A percentile compares a stretch with the other conserved stretches of the same genome.
These are phyloP conservation scores for Boletus tylopilopsis DNA, from an alignment of 768 basidiomycete species.

Conservation along the genomic window DNA sequence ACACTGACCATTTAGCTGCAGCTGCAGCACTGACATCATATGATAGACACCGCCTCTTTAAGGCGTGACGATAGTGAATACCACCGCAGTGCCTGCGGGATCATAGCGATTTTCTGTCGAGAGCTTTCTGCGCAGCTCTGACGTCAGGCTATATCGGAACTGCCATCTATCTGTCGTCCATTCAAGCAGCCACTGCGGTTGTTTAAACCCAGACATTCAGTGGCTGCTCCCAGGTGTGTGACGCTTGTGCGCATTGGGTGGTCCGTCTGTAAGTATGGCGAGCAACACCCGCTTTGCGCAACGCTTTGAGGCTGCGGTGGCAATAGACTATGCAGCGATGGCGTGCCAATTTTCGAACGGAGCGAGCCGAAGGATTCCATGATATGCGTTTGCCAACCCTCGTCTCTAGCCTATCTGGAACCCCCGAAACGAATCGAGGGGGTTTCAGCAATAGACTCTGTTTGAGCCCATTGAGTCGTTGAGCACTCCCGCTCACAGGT, in stretches of 20 bases:
- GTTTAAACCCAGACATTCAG: neutral
- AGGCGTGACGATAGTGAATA: slow-evolving; percentile 8
- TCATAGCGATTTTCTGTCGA: slow-evolving; percentile 8
- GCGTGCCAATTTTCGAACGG: slow-evolving; percentile 4
- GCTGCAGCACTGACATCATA: slow-evolving; percentile 23
- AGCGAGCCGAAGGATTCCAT: slow-evolving; percentile 1
- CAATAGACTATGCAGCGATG: slow-evolving; percentile 4
- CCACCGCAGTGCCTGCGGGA: slow-evolving; percentile 1
- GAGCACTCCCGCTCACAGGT: no score
- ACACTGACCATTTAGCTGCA: slow-evolving; percentile 11
- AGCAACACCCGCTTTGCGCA: neutral
- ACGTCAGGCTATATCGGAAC: slow-evolving; percentile 20
- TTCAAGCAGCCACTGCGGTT: neutral
- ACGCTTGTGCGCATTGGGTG: neutral
- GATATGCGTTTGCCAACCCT: slow-evolving; percentile 5
- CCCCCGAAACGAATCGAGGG: slow-evolving; percentile 9
- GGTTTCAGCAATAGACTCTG: no score
- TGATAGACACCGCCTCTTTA: slow-evolving; percentile 16
- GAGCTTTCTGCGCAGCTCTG: slow-evolving; percentile 22
- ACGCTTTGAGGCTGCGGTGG: slow-evolving; percentile 1
- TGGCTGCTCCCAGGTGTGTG: neutral
- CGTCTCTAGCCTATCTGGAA: neutral
- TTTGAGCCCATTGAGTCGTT: no score
- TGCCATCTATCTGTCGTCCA: neutral
- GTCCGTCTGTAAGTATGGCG: neutral